Conservation (phyloP, 106 monocot genomes). For the Acorus gramineus region DNA sequence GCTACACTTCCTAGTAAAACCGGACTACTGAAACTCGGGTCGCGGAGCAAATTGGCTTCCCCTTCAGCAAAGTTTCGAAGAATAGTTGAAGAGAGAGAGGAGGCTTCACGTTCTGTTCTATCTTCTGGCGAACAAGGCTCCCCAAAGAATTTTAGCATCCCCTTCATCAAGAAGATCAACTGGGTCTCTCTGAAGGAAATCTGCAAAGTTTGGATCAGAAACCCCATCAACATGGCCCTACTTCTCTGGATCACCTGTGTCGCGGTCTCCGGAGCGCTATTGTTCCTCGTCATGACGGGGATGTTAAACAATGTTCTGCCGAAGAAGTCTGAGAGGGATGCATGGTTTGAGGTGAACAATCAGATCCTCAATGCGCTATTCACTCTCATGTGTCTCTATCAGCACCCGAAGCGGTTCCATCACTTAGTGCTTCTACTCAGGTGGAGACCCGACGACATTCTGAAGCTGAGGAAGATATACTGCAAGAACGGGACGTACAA, state of each 20-base stretch:
- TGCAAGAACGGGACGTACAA: constrained; percentile 20
- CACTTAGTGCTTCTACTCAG: constrained; percentile 28
- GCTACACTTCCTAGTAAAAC: neutral
- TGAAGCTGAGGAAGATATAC: constrained; percentile 25
- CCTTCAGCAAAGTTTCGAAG: constrained; percentile 2
- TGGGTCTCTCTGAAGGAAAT: constrained; percentile 9
- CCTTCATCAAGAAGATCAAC: constrained; percentile 16
- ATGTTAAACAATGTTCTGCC: constrained; percentile 21
- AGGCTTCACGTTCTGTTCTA: neutral
- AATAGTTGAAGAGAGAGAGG: constrained; percentile 1
- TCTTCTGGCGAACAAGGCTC: constrained; percentile 1
- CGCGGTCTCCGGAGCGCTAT: constrained; percentile 10
- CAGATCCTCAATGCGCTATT: constrained; percentile 63
- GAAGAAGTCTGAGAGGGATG: constrained; percentile 4
- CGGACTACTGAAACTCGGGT: neutral
- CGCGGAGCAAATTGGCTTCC: constrained; percentile 4
- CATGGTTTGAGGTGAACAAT: constrained; percentile 38
- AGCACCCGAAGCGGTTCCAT: constrained; percentile 41
- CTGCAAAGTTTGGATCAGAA: constrained; percentile 25
- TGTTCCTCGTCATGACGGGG: constrained; percentile 31
- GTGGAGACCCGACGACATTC: constrained; percentile 27
- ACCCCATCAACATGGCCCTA: constrained; percentile 33
- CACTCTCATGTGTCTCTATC: constrained; percentile 44
- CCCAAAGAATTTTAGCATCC: constrained; percentile 1
- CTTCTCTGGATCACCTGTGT: constrained; percentile 33